A percentile compares a stretch with the other conserved stretches of the same genome.
Evolutionary conservation across 345 rosid species (phyloP).

Genomic region (Fremontodendron californicum): DNA sequence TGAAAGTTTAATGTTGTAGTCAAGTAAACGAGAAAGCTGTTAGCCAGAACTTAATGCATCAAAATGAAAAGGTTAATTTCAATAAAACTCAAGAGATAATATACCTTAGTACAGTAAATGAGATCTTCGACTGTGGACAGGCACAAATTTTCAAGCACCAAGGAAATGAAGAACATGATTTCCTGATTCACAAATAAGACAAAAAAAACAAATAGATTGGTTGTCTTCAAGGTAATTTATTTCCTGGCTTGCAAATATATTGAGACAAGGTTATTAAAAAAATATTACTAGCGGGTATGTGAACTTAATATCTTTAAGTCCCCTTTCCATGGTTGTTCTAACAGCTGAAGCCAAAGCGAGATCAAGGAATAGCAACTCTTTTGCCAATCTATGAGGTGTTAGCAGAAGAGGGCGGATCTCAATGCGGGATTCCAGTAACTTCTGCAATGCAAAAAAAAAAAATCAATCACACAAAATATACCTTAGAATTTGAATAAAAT

Average conservation of each 20-base stretch:
- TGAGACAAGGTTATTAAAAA: neutral
- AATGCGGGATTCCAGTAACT: slow-evolving; percentile 35
- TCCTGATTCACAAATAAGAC: slow-evolving; percentile 23
- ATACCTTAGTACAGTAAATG: slow-evolving; percentile 38
- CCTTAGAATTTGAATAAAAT: neutral
- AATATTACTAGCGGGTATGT: slow-evolving; percentile 18
- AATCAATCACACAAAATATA: neutral
- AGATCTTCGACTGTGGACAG: slow-evolving; percentile 39
- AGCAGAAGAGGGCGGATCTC: slow-evolving; percentile 34
- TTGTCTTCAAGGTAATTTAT: neutral
- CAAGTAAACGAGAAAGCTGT: neutral
- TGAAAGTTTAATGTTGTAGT: neutral
- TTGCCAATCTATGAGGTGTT: slow-evolving; percentile 26
- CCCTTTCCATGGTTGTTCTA: slow-evolving; percentile 37
- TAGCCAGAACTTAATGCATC: neutral
- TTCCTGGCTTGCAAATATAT: neutral
- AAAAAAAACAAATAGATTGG: neutral
- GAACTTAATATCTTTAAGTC: slow-evolving; percentile 27
- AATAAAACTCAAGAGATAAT: slow-evolving; percentile 11
- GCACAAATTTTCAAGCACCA: slow-evolving; percentile 38
- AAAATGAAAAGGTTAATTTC: slow-evolving; percentile 1
- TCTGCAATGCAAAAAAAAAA: slow-evolving; percentile 25
- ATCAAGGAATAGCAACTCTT: slow-evolving; percentile 42
- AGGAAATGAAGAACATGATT: slow-evolving; percentile 31
- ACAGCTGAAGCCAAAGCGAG: slow-evolving; percentile 36